Conservation (phyloP, 306 rosid species). For the Pterocarpus santalinus region DNA sequence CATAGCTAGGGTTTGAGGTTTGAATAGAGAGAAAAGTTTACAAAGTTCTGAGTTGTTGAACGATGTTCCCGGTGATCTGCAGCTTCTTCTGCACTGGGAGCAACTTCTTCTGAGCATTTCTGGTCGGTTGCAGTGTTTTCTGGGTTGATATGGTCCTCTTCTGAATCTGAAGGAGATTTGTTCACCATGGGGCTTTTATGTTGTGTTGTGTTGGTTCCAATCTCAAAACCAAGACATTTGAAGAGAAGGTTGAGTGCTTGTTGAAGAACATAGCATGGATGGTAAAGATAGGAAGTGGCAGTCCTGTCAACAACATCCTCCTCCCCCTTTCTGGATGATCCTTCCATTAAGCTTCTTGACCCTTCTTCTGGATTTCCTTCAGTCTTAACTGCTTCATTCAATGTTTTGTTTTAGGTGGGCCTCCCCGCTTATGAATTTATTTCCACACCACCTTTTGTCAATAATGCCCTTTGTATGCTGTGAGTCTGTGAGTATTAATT, state of each 20-base stretch:
- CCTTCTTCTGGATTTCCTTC: neutral
- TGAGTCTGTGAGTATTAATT: no score
- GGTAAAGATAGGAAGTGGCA: neutral
- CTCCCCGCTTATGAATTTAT: no score
- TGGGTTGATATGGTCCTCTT: neutral
- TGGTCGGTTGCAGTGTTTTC: neutral
- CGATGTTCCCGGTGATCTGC: neutral
- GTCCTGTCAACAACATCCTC: neutral
- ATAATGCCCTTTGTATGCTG: no score
- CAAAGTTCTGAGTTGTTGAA: neutral
- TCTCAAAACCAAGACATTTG: constrained; percentile 40
- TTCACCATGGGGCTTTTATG: neutral
- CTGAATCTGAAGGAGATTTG: constrained; percentile 2
- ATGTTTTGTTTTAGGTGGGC: no score
- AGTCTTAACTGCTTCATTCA: no score
- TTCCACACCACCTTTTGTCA: no score
- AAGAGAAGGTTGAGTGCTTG: constrained; percentile 27
- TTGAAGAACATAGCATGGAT: constrained; percentile 23
- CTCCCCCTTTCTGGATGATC: neutral
- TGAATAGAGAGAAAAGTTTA: neutral
- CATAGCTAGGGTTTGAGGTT: neutral
- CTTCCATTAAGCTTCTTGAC: neutral
- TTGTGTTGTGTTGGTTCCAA: neutral
- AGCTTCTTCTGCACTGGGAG: neutral
- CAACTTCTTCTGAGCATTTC: neutral